Conservation (phyloP, 371 early-diverging fungal genomes). For the Mortierella sp. region DNA sequence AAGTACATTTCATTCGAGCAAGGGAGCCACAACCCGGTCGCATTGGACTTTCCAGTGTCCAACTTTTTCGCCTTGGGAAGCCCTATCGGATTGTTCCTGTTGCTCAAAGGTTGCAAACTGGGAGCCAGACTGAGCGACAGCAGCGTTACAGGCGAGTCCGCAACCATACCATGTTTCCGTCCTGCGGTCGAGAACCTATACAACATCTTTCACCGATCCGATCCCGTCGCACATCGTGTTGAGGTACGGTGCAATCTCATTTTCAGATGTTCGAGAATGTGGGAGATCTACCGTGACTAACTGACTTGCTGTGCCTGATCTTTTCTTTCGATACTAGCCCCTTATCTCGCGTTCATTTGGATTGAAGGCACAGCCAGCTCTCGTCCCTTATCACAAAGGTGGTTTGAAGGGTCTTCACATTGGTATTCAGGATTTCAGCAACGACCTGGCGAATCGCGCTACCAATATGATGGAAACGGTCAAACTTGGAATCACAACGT, state of each 20-base stretch:
- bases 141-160: slow-evolving; percentile 40
- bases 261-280: slow-evolving; percentile 5
- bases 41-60: slow-evolving; percentile 61
- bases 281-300: too few species aligned
- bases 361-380: slow-evolving; percentile 69
- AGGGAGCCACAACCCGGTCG: slow-evolving; percentile 18
- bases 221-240: slow-evolving; percentile 60
- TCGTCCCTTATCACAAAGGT: slow-evolving; percentile 85
- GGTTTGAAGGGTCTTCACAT: slow-evolving; percentile 77
- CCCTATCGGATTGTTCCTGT: slow-evolving; percentile 79
- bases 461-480: slow-evolving; percentile 76
- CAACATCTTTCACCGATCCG: slow-evolving; percentile 83
- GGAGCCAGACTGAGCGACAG: slow-evolving; percentile 61
- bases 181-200: slow-evolving; percentile 78
- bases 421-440: slow-evolving; percentile 70
- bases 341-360: slow-evolving; percentile 57
- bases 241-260: slow-evolving; percentile 22
- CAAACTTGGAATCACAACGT: slow-evolving; percentile 67
- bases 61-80: slow-evolving; percentile 80
- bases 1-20: slow-evolving; percentile 36
- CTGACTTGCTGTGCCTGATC: too few species aligned
- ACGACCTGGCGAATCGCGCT: slow-evolving; percentile 75
- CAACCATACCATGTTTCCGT: slow-evolving; percentile 58
- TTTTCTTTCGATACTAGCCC: slow-evolving; percentile 25
- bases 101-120: slow-evolving; percentile 75